phyloP scores from a whole-genome alignment of 2,329 filamentous ascomycete genomes.

The Curvularia hawaiiensis region DNA sequence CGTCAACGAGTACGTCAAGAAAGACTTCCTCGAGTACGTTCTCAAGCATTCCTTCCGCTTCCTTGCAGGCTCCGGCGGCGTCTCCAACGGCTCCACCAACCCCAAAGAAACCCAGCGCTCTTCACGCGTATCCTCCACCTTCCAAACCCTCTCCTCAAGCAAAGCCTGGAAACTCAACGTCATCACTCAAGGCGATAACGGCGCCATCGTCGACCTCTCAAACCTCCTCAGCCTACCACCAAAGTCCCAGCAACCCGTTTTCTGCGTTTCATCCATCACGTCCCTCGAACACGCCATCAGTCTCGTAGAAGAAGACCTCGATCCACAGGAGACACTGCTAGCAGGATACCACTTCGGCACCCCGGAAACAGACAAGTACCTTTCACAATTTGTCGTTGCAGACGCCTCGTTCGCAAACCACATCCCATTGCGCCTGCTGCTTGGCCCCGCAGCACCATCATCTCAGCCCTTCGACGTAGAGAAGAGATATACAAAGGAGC shows the following conservation, averaged over 20 bases:
- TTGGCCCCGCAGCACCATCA: slow-evolving; percentile 38
- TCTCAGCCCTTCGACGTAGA: slow-evolving; percentile 23
- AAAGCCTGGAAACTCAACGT: slow-evolving; percentile 28
- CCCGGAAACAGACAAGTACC: slow-evolving; percentile 60
- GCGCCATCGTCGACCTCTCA: slow-evolving; percentile 35
- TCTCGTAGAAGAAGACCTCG: slow-evolving; percentile 46
- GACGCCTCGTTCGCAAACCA: slow-evolving; percentile 62
- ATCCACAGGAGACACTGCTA: slow-evolving; percentile 34
- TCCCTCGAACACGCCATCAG: slow-evolving; percentile 63
- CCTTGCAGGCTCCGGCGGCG: slow-evolving; percentile 21
- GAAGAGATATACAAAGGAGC: slow-evolving; percentile 24
- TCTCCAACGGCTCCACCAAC: slow-evolving; percentile 18
- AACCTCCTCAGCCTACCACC: slow-evolving; percentile 28
- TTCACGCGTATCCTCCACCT: slow-evolving; percentile 10
- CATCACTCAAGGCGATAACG: slow-evolving; percentile 33
- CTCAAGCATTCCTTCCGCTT: slow-evolving; percentile 47
- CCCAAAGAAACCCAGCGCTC: slow-evolving; percentile 7
- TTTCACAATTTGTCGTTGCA: slow-evolving; percentile 61
- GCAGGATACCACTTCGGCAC: slow-evolving; percentile 61
- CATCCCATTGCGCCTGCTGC: slow-evolving; percentile 60
- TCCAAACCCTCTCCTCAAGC: slow-evolving; percentile 19
- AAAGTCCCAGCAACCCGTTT: slow-evolving; percentile 52
- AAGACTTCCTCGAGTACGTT: slow-evolving; percentile 59
- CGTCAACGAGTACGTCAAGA: slow-evolving; percentile 67
- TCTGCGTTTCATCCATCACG: slow-evolving; percentile 54